Base-by-base conservation (phyloP, 169 alveolate genomes). In the Eimeria sp. region DNA sequence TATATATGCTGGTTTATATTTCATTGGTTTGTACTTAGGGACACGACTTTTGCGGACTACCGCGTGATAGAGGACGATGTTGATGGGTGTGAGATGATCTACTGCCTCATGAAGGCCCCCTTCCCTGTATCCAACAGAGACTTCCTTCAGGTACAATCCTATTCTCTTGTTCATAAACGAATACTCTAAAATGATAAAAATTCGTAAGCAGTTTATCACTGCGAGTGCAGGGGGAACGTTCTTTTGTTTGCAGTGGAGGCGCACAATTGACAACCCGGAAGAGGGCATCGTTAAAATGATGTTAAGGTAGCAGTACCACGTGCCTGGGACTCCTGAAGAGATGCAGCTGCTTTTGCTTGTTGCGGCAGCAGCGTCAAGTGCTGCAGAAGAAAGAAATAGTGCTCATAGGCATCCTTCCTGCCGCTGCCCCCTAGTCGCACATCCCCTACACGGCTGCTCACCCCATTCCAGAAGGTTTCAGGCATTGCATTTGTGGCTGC, bases 81-180 rank as follows among this genome's bases (percentile, higher is more conserved):
- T 16, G 93, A 86, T 34, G 96, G 96, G 70, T 73, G 45, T 51
- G 61, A 54, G 61, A 54, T 54, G 61, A 54, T 11, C 20, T 54
- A 54, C 61, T 54, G 61, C 61, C 61, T 94, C 45, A 58, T 94
- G 92, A 94, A 54, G 51, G 96, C 96, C 22, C 96, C 96, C 9
- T 94, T 94, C 54, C 96, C 96, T 18, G n/a, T 94, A 10, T 40
- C 94, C n/a, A 80, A 94, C 43, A 94, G 96, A 10, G 96, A 94
- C 65, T 94, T 94, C 65, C 84, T 94, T 18, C 96, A 92, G 92
- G 83, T 65, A 47, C n/a, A 61, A 61, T 18, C 70, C 70, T 18
- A 61, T 6, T 16, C 61, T 25, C 57, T 6, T 0, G 5, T 0
- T 45, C 3, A 6, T 51, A 2, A 3, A 11, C 57, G 20, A 51